Conservation (phyloP, 495 filamentous ascomycete species). For the Aspergillus coremiiformis region DNA sequence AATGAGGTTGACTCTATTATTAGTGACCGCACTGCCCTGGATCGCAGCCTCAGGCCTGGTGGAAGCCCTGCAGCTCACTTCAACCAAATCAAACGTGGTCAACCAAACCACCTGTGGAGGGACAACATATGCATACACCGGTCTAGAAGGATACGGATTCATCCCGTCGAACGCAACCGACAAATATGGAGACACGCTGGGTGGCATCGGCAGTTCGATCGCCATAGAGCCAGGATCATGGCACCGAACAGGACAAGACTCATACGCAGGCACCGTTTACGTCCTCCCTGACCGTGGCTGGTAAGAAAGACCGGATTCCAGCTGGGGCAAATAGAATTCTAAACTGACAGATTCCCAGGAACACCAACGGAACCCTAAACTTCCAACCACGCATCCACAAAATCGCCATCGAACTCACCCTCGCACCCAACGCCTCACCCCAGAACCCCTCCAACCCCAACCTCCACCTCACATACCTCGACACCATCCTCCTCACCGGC, state of each 20-base stretch:
- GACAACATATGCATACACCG: constrained; percentile 56
- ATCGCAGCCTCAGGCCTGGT: constrained; percentile 10
- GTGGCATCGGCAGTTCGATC: constrained; percentile 60
- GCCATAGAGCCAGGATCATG: constrained; percentile 56
- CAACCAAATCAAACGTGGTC: constrained; percentile 21
- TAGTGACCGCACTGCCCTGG: constrained; percentile 14
- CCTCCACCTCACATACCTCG: constrained; percentile 55
- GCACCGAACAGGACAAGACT: constrained; percentile 47
- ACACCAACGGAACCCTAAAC: constrained; percentile 69
- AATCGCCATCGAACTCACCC: constrained; percentile 53
- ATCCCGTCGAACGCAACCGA: constrained; percentile 54
- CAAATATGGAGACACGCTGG: constrained; percentile 68
- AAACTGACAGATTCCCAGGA: constrained; percentile 29
- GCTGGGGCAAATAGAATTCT: neutral
- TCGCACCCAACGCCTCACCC: constrained; percentile 46
- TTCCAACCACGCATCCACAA: constrained; percentile 69
- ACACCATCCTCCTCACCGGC: constrained; percentile 60
- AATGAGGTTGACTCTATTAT: no score
- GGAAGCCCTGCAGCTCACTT: neutral
- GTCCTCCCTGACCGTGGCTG: constrained; percentile 68
- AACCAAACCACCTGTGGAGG: constrained; percentile 57
- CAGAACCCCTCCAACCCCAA: constrained; percentile 55
- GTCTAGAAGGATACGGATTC: constrained; percentile 65
- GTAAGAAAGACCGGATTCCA: constrained; percentile 19
- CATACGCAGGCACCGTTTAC: constrained; percentile 59